Conservation (phyloP, 1,284 basidiomycete species). For the Lignosus rhinocerotis region DNA sequence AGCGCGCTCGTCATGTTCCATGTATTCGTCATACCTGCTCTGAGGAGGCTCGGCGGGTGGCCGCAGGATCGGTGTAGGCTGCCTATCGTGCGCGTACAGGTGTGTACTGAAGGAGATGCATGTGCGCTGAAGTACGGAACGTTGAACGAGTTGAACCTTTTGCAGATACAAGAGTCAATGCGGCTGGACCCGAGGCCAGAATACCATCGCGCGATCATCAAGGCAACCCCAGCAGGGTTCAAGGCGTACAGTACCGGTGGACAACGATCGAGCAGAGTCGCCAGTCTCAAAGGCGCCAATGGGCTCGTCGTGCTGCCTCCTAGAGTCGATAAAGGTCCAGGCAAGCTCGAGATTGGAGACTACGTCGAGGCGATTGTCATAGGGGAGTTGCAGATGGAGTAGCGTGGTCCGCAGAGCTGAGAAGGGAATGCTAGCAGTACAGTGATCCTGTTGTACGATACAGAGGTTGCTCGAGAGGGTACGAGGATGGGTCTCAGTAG, state of each 20-base stretch:
- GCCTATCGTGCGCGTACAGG: slow-evolving; percentile 67
- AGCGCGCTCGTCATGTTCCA: slow-evolving; percentile 88
- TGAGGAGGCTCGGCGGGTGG: slow-evolving; percentile 76
- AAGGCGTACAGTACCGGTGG: slow-evolving; percentile 82
- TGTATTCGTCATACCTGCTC: slow-evolving; percentile 80
- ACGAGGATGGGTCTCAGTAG: neutral
- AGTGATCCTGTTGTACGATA: slow-evolving; percentile 14
- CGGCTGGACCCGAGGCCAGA: slow-evolving; percentile 74
- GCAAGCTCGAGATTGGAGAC: slow-evolving; percentile 51
- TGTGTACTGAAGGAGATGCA: slow-evolving; percentile 32
- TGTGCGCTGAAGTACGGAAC: neutral
- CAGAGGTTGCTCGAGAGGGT: neutral
- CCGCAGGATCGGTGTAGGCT: slow-evolving; percentile 54
- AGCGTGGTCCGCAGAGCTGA: neutral
- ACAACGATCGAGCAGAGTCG: slow-evolving; percentile 78
- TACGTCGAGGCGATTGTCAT: slow-evolving; percentile 62
- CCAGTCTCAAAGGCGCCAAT: slow-evolving; percentile 77
- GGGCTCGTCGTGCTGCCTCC: slow-evolving; percentile 71
- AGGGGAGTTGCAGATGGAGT: slow-evolving; percentile 57
- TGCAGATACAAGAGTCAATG: slow-evolving; percentile 61
- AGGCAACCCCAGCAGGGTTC: slow-evolving; percentile 46
- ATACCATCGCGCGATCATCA: slow-evolving; percentile 77
- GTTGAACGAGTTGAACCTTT: neutral
- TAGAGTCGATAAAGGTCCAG: slow-evolving; percentile 39
- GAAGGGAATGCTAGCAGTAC: slow-evolving; percentile 7